Base-by-base conservation (phyloP, 495 filamentous ascomycete species). In the Penicillium arizonense region DNA sequence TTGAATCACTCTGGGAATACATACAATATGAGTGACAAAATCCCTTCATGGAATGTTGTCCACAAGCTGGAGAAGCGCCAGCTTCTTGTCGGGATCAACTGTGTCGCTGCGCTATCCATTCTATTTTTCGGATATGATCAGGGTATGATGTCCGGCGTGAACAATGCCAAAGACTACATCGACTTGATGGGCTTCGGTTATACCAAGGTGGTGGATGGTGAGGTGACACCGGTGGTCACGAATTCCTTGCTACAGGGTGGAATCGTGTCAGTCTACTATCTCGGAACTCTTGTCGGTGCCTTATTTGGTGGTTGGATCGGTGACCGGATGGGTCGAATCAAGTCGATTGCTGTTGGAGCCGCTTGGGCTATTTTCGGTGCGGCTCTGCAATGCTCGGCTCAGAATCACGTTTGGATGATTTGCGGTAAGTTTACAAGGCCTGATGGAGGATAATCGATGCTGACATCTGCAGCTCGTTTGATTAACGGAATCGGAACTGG, bases 121-220 rank as follows among this genome's bases (percentile, higher is more conserved):
- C 75, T 82, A 52, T 84, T 83, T 70, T 82, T 83, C 40, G 82
- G 80, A 46, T 87, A 87, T 64, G 83, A 86, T 52, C 83, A 87
- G 62, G 86, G 87, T 50, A 82, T 90, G 77, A 90, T 89, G 84
- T 81, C 83, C 16, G 87, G 87, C 41, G 87, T 90, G 7, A 89
- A 89, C 63, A 83, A 79, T 42, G 73, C 81, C 28, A 74, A 79
- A 33, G 67, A 87, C 55, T 89, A 89, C 60, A 81, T 84, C 54
- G 72, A 82, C 9, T 70, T 81, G 11, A 88, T 89, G 85, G 74
- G 76, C 32, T 84, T 88, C 55, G 87, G 86, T 4, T 74, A 87
- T 47, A 77, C 75, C 5, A 70, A 82, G 35, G 70, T 75, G 32
- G 55, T 60, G n/a, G 62, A 70, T 23, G 75, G 73, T 26, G 68